Percentiles rank a stretch among this genome's conserved stretches.
phyloP scores from a whole-genome alignment of 768 basidiomycete genomes.

The Pleurotus eryngii region DNA sequence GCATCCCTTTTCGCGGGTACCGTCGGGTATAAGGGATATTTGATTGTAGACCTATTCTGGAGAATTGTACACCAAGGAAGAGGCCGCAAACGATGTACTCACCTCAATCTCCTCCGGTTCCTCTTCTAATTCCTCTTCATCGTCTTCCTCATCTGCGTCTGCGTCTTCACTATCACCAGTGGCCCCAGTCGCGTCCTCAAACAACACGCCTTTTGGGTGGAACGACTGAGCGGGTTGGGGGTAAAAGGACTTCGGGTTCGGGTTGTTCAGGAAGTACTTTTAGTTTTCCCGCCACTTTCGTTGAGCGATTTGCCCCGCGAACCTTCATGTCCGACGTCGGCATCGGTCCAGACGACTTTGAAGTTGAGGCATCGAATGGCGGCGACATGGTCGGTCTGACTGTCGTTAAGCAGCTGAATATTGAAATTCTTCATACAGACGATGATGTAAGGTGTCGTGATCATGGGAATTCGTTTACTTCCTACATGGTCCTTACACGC shows the following conservation, averaged over 20 bases:
- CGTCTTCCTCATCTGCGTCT: constrained; percentile 64
- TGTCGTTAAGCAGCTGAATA: background rate
- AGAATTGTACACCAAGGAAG: background rate
- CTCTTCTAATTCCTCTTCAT: constrained; percentile 29
- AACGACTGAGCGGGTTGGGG: constrained; percentile 29
- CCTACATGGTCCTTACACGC: background rate
- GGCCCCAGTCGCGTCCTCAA: constrained; percentile 43
- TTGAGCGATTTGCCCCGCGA: constrained; percentile 74
- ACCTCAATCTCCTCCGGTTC: constrained; percentile 64
- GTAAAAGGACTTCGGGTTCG: constrained; percentile 32
- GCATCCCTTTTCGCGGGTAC: constrained; percentile 90
- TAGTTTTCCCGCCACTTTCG: constrained; percentile 81
- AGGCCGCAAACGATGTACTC: constrained; percentile 15
- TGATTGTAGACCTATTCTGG: constrained; percentile 80
- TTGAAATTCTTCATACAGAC: too few species aligned
- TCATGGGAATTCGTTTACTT: constrained; percentile 7
- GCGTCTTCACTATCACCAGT: constrained; percentile 72
- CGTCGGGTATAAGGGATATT: constrained; percentile 90
- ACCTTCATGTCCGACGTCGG: constrained; percentile 46
- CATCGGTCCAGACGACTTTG: constrained; percentile 4
- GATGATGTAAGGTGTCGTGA: constrained; percentile 3
- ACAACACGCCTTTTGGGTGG: constrained; percentile 29
- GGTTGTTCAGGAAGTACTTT: constrained; percentile 88
- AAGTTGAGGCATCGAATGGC: constrained; percentile 17
- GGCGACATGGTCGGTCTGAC: constrained; percentile 1